Percentiles rank a stretch among this genome's conserved stretches.
These are phyloP conservation scores for Staphylotrichum tortipilum DNA, from an alignment of 495 filamentous ascomycete species.

Conservation along the genomic window DNA sequence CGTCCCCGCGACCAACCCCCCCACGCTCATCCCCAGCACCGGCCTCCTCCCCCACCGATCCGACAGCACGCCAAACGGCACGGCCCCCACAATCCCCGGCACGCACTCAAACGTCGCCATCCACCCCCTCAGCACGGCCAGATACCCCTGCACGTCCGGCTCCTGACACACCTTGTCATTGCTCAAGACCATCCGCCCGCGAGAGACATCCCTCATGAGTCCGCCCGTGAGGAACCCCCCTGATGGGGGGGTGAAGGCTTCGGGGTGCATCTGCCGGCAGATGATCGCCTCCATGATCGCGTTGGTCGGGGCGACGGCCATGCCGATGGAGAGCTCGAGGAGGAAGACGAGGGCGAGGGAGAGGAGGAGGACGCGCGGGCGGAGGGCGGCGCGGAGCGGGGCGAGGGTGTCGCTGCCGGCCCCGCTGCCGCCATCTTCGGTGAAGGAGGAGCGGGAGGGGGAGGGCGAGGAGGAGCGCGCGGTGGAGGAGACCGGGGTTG, in stretches of 20 bases:
- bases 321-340: constrained; percentile 19
- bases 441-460: background rate
- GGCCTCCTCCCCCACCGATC: constrained; percentile 26
- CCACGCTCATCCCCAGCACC: constrained; percentile 17
- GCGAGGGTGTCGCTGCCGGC: background rate
- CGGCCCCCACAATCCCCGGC: constrained; percentile 18
- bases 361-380: constrained; percentile 20
- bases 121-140: constrained; percentile 31
- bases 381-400: constrained; percentile 10
- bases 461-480: background rate
- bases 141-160: constrained; percentile 22
- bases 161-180: constrained; percentile 19
- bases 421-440: background rate
- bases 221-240: background rate
- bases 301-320: constrained; percentile 16
- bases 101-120: constrained; percentile 19
- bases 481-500: background rate
- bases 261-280: constrained; percentile 26
- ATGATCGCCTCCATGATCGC: constrained; percentile 28
- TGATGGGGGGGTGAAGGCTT: background rate
- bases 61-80: constrained; percentile 29
- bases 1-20: constrained; percentile 12
- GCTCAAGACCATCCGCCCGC: background rate
- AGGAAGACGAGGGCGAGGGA: constrained; percentile 19
- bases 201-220: background rate